Percentiles rank a stretch among this genome's conserved stretches.
Conservation (phyloP, 2,329 filamentous ascomycete species). For the Coniella lustricola region DNA sequence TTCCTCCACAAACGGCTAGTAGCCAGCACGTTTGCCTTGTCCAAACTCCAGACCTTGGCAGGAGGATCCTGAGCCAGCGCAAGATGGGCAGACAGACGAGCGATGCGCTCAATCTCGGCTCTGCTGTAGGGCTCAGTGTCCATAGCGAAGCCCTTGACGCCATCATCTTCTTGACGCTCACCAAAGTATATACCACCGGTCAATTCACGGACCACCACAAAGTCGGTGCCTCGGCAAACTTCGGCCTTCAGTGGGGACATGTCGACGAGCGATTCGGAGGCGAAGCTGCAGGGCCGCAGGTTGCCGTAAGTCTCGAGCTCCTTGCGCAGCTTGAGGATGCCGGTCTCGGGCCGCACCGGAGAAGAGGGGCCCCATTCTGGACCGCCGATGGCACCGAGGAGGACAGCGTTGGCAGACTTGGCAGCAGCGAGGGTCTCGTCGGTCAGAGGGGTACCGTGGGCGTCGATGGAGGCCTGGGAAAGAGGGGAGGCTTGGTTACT, state of each 20-base stretch:
- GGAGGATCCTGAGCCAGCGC: conserved; percentile 72
- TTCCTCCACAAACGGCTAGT: conserved; percentile 86
- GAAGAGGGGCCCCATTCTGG: conserved; percentile 62
- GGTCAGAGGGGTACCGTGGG: conserved; percentile 36
- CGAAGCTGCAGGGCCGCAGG: conserved; percentile 93
- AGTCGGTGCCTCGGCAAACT: conserved; percentile 80
- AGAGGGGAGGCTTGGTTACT: background rate
- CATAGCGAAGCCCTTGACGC: conserved; percentile 59
- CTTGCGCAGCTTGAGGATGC: conserved; percentile 83
- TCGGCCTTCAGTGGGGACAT: conserved; percentile 80
- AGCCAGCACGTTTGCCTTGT: conserved; percentile 95
- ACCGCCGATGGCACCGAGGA: conserved; percentile 41
- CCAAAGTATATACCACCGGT: conserved; percentile 96
- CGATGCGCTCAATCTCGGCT: conserved; percentile 80
- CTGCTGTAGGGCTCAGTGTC: conserved; percentile 86
- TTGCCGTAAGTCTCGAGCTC: conserved; percentile 93
- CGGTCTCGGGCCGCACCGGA: conserved; percentile 82
- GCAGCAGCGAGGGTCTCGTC: conserved; percentile 35
- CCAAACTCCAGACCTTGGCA: conserved; percentile 74
- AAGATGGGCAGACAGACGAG: conserved; percentile 71
- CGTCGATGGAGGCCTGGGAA: conserved; percentile 32
- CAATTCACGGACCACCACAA: conserved; percentile 86
- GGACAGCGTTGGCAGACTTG: conserved; percentile 34
- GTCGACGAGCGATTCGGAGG: conserved; percentile 75
- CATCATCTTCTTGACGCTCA: conserved; percentile 73